Evolutionary conservation across 129 eudicot genomes (phyloP).

Genomic region (Flaveria trinervia): DNA sequence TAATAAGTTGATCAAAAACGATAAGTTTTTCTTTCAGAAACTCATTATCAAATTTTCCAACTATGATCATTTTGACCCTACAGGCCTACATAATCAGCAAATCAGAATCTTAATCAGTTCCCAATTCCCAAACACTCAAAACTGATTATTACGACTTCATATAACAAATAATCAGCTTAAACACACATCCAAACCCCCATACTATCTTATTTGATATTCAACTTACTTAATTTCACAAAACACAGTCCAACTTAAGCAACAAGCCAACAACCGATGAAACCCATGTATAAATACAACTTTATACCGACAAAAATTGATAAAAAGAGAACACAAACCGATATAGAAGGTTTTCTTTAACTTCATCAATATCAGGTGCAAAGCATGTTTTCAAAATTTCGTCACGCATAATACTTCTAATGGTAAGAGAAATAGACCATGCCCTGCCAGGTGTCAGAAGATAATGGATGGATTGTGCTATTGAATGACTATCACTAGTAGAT

Average conservation of each 20-base stretch:
- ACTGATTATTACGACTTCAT: background rate
- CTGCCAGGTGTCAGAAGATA: slow-evolving; percentile 64
- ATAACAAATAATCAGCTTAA: slow-evolving; percentile 1
- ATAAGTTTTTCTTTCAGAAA: background rate
- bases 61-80: background rate
- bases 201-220: too few relatives aligned
- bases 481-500: slow-evolving; percentile 37
- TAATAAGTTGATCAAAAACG: background rate
- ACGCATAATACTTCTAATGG: slow-evolving; percentile 51
- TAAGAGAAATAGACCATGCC: slow-evolving; percentile 90
- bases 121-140: background rate
- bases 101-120: background rate
- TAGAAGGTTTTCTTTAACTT: slow-evolving; percentile 54
- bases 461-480: slow-evolving; percentile 27
- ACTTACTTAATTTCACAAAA: too few relatives aligned
- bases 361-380: slow-evolving; percentile 51
- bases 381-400: slow-evolving; percentile 69
- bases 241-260: slow-evolving; percentile 5
- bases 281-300: background rate
- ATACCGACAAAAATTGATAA: background rate
- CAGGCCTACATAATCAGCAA: background rate
- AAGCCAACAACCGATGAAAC: slow-evolving; percentile 7
- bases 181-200: too few relatives aligned
- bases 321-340: slow-evolving; percentile 53
- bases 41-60: too few relatives aligned